Percentiles rank a stretch among this genome's conserved stretches.
These are phyloP conservation scores for Blastobotrys peoriensis DNA, from an alignment of 805 yeast species.

Conservation along the genomic window DNA sequence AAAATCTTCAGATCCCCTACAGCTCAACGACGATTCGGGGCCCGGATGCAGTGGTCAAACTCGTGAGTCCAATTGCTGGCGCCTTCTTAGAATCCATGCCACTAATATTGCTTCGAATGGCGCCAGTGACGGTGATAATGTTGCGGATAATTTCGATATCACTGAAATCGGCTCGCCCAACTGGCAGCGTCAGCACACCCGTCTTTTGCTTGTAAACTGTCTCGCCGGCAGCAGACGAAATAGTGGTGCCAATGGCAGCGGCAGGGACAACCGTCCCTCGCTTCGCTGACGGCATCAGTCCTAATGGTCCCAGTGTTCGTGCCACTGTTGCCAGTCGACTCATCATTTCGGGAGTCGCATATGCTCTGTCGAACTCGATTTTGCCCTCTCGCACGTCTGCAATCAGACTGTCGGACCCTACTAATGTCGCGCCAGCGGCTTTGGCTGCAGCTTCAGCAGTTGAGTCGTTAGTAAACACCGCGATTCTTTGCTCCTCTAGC, in stretches of 20 bases:
- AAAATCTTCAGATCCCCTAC: too few relatives aligned
- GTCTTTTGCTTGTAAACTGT: constrained; percentile 69
- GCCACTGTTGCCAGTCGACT: constrained; percentile 61
- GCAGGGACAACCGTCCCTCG: constrained; percentile 67
- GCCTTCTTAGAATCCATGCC: constrained; percentile 62
- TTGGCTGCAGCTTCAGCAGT: constrained; percentile 49
- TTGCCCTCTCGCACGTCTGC: constrained; percentile 50
- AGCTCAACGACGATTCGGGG: constrained; percentile 67
- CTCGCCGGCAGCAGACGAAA: constrained; percentile 56
- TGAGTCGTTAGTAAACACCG: constrained; percentile 60
- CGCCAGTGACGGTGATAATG: constrained; percentile 57
- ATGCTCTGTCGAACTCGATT: constrained; percentile 62
- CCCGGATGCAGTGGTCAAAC: constrained; percentile 64
- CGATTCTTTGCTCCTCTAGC: constrained; percentile 54
- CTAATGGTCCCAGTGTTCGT: constrained; percentile 79
- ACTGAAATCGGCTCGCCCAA: constrained; percentile 71
- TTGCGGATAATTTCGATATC: constrained; percentile 73
- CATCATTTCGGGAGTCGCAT: constrained; percentile 79
- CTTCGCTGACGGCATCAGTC: constrained; percentile 81
- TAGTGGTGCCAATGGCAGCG: constrained; percentile 50
- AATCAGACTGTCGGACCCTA: constrained; percentile 70
- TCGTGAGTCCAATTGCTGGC: constrained; percentile 62
- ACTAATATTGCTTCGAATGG: constrained; percentile 48
- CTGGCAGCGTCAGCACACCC: constrained; percentile 52
- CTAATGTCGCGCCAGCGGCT: constrained; percentile 53